These are phyloP conservation scores for Tarenaya hassleriana DNA, from an alignment of 345 rosid genomes.

Conservation along the genomic window DNA sequence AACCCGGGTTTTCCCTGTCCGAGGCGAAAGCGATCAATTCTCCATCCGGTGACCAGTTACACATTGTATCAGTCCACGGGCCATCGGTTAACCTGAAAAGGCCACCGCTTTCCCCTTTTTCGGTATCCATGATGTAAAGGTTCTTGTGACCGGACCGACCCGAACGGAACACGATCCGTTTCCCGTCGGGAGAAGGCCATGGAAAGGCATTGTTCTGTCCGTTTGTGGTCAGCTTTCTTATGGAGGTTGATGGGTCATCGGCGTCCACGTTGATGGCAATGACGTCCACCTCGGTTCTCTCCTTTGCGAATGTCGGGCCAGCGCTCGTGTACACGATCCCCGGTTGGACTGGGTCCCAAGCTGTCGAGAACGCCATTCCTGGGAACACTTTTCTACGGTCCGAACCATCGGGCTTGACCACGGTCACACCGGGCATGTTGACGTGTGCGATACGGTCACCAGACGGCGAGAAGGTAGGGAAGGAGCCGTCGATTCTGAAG, in stretches of 20 bases:
- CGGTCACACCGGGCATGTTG: constrained; percentile 71
- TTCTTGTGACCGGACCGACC: constrained; percentile 78
- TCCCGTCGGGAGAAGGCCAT: constrained; percentile 76
- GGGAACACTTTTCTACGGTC: constrained; percentile 42
- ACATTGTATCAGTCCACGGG: constrained; percentile 82
- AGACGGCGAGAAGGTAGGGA: constrained; percentile 69
- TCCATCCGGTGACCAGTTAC: constrained; percentile 75
- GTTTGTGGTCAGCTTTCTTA: constrained; percentile 51
- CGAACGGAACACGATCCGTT: constrained; percentile 68
- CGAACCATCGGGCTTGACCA: constrained; percentile 76
- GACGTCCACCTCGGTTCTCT: constrained; percentile 60
- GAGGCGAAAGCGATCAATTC: constrained; percentile 79
- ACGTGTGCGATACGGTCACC: constrained; percentile 76
- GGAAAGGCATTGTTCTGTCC: constrained; percentile 89
- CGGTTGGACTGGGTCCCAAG: constrained; percentile 65
- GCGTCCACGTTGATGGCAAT: constrained; percentile 52
- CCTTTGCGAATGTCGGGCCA: constrained; percentile 69
- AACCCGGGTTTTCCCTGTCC: constrained; percentile 61
- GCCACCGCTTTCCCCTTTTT: constrained; percentile 50
- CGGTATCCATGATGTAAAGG: constrained; percentile 71
- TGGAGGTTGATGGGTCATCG: constrained; percentile 17
- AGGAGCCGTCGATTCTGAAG: constrained; percentile 73
- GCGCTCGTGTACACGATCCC: constrained; percentile 62
- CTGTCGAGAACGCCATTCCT: constrained; percentile 54
- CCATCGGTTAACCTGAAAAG: constrained; percentile 59